Evolutionary conservation across 2,329 filamentous ascomycete species (phyloP).

Genomic region (Phialemonium atrogriseum): DNA sequence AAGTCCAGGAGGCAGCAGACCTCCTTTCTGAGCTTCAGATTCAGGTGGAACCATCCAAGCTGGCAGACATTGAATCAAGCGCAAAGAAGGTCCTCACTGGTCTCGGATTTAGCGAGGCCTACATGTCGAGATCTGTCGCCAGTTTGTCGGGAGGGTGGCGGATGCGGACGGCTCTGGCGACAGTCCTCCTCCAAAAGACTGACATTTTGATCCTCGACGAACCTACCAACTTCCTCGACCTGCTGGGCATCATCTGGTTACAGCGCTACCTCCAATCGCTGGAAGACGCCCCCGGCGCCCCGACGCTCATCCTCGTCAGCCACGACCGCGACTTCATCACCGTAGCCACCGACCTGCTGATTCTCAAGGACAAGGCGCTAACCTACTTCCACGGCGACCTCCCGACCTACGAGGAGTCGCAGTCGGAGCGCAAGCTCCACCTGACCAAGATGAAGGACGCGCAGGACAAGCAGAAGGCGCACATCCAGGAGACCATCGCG

Average conservation of each 20-base stretch:
- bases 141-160: constrained; percentile 71
- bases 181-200: constrained; percentile 59
- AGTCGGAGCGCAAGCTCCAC: constrained; percentile 58
- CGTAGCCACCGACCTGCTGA: constrained; percentile 69
- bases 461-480: constrained; percentile 70
- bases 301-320: constrained; percentile 70
- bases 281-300: constrained; percentile 40
- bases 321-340: constrained; percentile 73
- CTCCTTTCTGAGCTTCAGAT: constrained; percentile 62
- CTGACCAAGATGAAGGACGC: constrained; percentile 72
- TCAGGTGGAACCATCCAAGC: constrained; percentile 56
- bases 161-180: constrained; percentile 60
- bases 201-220: constrained; percentile 80
- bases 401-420: constrained; percentile 60
- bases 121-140: constrained; percentile 49
- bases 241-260: constrained; percentile 79
- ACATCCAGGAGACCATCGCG: constrained; percentile 71
- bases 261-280: constrained; percentile 60
- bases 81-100: constrained; percentile 60
- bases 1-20: constrained; percentile 62
- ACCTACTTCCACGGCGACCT: constrained; percentile 70
- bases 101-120: constrained; percentile 60
- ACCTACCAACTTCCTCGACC: constrained; percentile 79
- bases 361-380: constrained; percentile 64
- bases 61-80: constrained; percentile 55